Evolutionary conservation across 352 stramenopile genomes (phyloP).

Genomic region (Globisporangium lucens): DNA sequence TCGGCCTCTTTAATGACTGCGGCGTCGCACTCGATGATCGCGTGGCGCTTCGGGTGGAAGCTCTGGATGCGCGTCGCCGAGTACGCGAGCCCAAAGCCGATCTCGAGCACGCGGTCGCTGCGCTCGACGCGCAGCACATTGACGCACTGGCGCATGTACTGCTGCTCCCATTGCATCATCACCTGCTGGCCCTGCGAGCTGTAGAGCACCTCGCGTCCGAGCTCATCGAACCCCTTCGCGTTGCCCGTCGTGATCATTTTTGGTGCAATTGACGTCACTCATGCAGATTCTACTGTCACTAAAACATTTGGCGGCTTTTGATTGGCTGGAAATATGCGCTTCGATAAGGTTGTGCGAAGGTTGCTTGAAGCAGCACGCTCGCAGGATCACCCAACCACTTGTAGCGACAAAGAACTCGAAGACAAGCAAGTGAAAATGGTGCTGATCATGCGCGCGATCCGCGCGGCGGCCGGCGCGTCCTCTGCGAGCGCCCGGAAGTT

Average conservation of each 20-base stretch:
- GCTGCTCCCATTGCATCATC: slow-evolving; percentile 88
- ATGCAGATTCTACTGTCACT: neutral
- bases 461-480: slow-evolving; percentile 16
- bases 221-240: slow-evolving; percentile 34
- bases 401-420: neutral
- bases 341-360: slow-evolving; percentile 23
- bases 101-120: slow-evolving; percentile 70
- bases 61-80: slow-evolving; percentile 71
- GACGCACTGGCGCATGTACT: slow-evolving; percentile 80
- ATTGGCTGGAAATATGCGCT: slow-evolving; percentile 6
- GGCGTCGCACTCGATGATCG: slow-evolving; percentile 79
- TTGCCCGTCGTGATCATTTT: slow-evolving; percentile 46
- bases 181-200: slow-evolving; percentile 80
- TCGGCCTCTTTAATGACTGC: slow-evolving; percentile 44
- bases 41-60: slow-evolving; percentile 47
- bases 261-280: neutral
- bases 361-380: slow-evolving; percentile 18
- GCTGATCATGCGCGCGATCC: slow-evolving; percentile 46
- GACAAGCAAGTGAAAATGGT: slow-evolving; percentile 30
- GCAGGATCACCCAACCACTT: neutral
- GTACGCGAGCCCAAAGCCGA: slow-evolving; percentile 85
- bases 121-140: slow-evolving; percentile 49
- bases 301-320: neutral
- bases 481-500: slow-evolving; percentile 20
- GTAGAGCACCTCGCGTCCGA: slow-evolving; percentile 45